Percentiles rank a stretch among this genome's conserved stretches.
Evolutionary conservation across 352 stramenopile genomes (phyloP).

Genomic region (Phytophthora vignae): DNA sequence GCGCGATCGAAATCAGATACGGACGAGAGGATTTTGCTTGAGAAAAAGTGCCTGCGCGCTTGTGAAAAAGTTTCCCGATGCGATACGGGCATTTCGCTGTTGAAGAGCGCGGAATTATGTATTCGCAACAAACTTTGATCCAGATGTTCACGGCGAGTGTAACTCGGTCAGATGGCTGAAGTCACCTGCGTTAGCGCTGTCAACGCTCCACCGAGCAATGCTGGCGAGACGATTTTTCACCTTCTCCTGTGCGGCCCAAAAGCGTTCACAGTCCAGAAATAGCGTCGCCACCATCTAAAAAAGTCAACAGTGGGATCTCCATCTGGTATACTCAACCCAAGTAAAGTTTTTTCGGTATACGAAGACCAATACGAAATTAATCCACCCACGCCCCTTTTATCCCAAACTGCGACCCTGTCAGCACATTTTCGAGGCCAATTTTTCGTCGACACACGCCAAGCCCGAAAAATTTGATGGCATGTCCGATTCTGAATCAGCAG

Average conservation of each 20-base stretch:
- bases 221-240: not conserved
- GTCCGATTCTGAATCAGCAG: constrained; percentile 7
- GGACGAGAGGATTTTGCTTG: constrained; percentile 17
- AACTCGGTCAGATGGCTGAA: not conserved
- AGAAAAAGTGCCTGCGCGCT: constrained; percentile 26
- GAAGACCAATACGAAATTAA: not conserved
- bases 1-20: constrained; percentile 20
- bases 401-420: constrained; percentile 21
- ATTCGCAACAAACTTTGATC: not conserved
- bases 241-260: no score
- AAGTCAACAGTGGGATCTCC: no score
- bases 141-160: not conserved
- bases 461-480: constrained; percentile 40
- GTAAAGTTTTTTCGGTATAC: not conserved
- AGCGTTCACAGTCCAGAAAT: no score
- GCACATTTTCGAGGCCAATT: constrained; percentile 14
- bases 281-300: no score
- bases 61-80: constrained; percentile 23
- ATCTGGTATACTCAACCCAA: not conserved
- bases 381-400: not conserved
- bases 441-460: constrained; percentile 24
- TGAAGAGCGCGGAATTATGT: not conserved
- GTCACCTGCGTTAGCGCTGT: not conserved
- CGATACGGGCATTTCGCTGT: not conserved
- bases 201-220: not conserved